A percentile compares a stretch with the other conserved stretches of the same genome.
These are phyloP conservation scores for Ceratocystiopsis sp. DNA, from an alignment of 2,329 filamentous ascomycete species.

Conservation along the genomic window DNA sequence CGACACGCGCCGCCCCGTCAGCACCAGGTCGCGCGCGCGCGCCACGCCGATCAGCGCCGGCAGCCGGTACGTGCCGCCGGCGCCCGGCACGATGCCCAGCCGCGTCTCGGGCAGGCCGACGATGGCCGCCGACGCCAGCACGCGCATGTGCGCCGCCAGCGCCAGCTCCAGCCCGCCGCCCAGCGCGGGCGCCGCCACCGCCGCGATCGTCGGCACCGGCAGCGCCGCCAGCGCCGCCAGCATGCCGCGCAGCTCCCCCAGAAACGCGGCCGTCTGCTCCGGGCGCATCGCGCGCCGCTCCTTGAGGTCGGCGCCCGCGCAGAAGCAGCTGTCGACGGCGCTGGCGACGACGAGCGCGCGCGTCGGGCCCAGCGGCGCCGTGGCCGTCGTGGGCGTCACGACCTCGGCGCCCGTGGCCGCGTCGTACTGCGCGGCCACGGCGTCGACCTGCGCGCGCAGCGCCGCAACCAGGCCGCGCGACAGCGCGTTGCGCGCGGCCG, in stretches of 20 bases:
- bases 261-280: conserved; percentile 65
- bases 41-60: conserved; percentile 62
- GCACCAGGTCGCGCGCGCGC: conserved; percentile 74
- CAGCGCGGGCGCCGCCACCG: conserved; percentile 70
- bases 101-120: conserved; percentile 84
- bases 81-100: conserved; percentile 85
- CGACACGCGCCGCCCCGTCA: conserved; percentile 74
- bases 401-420: conserved; percentile 33
- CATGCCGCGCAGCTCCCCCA: conserved; percentile 57
- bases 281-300: conserved; percentile 61
- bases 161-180: conserved; percentile 90
- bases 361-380: conserved; percentile 30
- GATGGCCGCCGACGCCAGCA: conserved; percentile 61
- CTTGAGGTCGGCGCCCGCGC: conserved; percentile 87
- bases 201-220: conserved; percentile 77
- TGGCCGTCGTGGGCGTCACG: conserved; percentile 22
- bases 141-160: conserved; percentile 73
- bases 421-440: conserved; percentile 48
- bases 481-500: conserved; percentile 76
- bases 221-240: conserved; percentile 57
- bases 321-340: conserved; percentile 75
- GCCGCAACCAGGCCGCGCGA: conserved; percentile 59
- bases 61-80: conserved; percentile 80
- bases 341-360: conserved; percentile 71
- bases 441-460: conserved; percentile 55